Base-by-base conservation (phyloP, 176 grass and related monocot genomes). In the Carex myosuroides region DNA sequence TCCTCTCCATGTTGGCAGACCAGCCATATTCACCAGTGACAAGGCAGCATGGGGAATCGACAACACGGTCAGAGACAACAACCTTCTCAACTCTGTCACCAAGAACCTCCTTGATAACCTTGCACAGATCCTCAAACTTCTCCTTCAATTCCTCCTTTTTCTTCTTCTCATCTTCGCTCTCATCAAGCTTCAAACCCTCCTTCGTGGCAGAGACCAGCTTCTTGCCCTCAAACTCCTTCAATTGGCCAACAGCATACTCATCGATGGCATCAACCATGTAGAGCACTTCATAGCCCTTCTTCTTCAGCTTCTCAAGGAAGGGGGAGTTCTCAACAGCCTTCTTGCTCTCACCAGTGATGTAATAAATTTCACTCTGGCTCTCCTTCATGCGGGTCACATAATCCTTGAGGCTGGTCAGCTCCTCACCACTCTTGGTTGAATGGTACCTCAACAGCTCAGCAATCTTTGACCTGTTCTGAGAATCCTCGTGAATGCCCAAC, bases 371-470 rank as follows among this genome's bases (percentile, higher is more conserved):
- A 0, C 21, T 99, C 90, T 99, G 93, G n/a, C 96, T 88, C 85
- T 99, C 96, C 91, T 99, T 99, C 96, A 99, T 99, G 88, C 96
- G 89, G 4, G 96, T 95, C 46, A 99, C 96, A 0, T 95, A 99
- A 80, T 99, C 96, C 91, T 99, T 99, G 4, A 99, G 88, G 88
- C 96, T 99, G 1, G 96, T 99, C 87, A 95, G n/a, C 86, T 99
- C 96, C 29, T 99, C 96, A 0, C 96, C 96, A 0, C 96, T 99
- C 89, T 99, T 99, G 54, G 96, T 99, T 6, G 93, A 99, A 87
- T 99, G 93, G 70, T 92, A 99, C 83, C 93, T 94, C 83, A 99
- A 83, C 11, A 99, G 85, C 73, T 99, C 93, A 29, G 93, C 93
- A 39, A 99, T 83, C 86, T 99, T 99, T 11, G n/a, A 68, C 70